Evolutionary conservation across 2,329 filamentous ascomycete genomes (phyloP).

Genomic region (Lasiodiplodia sp.): DNA sequence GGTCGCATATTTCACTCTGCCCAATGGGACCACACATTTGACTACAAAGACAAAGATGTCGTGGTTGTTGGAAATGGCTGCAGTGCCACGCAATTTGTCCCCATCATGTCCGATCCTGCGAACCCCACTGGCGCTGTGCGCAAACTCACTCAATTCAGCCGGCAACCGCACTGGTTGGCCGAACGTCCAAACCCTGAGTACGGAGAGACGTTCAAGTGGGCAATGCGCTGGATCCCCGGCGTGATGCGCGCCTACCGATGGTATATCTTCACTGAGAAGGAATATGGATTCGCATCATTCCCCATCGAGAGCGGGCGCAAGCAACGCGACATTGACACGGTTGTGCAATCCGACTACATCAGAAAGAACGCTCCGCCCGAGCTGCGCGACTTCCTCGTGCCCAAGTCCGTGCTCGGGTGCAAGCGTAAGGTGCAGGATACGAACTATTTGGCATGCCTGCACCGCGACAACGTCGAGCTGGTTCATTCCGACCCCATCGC

Average conservation of each 20-base stretch:
- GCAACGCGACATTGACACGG: conserved; percentile 47
- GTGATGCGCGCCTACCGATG: conserved; percentile 55
- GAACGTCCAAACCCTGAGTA: conserved; percentile 55
- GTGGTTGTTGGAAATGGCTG: conserved; percentile 53
- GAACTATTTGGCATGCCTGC: conserved; percentile 54
- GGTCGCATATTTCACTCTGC: conserved; percentile 44
- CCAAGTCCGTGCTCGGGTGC: conserved; percentile 55
- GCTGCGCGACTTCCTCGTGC: conserved; percentile 55
- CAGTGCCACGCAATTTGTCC: conserved; percentile 58
- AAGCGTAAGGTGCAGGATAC: conserved; percentile 59
- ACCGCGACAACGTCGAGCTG: conserved; percentile 53
- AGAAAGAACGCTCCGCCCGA: conserved; percentile 51
- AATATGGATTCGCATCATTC: conserved; percentile 54
- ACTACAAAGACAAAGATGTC: conserved; percentile 51
- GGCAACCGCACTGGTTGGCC: conserved; percentile 59
- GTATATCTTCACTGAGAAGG: conserved; percentile 53
- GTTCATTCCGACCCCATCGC: conserved; percentile 49
- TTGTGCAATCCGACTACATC: conserved; percentile 53
- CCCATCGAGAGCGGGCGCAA: conserved; percentile 46
- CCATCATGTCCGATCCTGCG: conserved; percentile 51
- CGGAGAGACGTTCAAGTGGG: conserved; percentile 48
- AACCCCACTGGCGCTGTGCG: conserved; percentile 16
- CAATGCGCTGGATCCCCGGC: conserved; percentile 55
- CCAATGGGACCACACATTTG: conserved; percentile 57
- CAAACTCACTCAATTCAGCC: conserved; percentile 57